Percentiles rank a stretch among this genome's conserved stretches.
These are phyloP conservation scores for Sapria himalayana DNA, from an alignment of 345 rosid genomes.

Conservation along the genomic window DNA sequence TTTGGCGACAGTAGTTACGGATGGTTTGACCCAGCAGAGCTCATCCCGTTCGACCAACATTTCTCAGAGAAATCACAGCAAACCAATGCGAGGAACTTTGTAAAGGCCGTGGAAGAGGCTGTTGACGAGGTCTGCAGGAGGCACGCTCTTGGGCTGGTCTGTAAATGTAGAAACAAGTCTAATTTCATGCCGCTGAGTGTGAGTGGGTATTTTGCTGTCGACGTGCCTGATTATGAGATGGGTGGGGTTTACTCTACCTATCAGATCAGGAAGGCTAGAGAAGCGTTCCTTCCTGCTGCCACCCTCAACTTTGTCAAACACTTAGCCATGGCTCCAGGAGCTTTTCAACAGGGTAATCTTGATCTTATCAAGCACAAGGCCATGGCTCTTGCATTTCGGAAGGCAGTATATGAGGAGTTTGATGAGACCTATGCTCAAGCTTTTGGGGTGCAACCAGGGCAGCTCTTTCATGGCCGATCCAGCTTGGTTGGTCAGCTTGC, in stretches of 20 bases:
- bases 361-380: slow-evolving; percentile 46
- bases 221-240: slow-evolving; percentile 75
- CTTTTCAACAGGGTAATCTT: slow-evolving; percentile 19
- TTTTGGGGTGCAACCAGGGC: slow-evolving; percentile 48
- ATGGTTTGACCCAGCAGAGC: slow-evolving; percentile 98
- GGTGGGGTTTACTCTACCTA: slow-evolving; percentile 43
- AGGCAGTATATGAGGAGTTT: slow-evolving; percentile 82
- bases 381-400: slow-evolving; percentile 42
- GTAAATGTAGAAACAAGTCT: slow-evolving; percentile 60
- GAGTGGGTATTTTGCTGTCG: slow-evolving; percentile 59
- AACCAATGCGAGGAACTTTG: slow-evolving; percentile 41
- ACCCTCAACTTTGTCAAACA: slow-evolving; percentile 40
- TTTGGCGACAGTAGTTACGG: slow-evolving; percentile 98
- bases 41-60: slow-evolving; percentile 53
- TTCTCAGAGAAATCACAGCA: slow-evolving; percentile 55
- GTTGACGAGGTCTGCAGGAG: slow-evolving; percentile 70
- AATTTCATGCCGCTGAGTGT: slow-evolving; percentile 50
- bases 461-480: slow-evolving; percentile 14
- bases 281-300: slow-evolving; percentile 33
- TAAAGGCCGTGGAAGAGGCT: slow-evolving; percentile 88
- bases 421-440: slow-evolving; percentile 97
- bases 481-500: slow-evolving; percentile 15
- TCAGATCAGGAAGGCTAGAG: slow-evolving; percentile 61
- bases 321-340: slow-evolving; percentile 39
- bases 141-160: slow-evolving; percentile 56